Evolutionary conservation across 1,139 yeast species (phyloP).

Genomic region (Lodderomyces orthopsilosis): DNA sequence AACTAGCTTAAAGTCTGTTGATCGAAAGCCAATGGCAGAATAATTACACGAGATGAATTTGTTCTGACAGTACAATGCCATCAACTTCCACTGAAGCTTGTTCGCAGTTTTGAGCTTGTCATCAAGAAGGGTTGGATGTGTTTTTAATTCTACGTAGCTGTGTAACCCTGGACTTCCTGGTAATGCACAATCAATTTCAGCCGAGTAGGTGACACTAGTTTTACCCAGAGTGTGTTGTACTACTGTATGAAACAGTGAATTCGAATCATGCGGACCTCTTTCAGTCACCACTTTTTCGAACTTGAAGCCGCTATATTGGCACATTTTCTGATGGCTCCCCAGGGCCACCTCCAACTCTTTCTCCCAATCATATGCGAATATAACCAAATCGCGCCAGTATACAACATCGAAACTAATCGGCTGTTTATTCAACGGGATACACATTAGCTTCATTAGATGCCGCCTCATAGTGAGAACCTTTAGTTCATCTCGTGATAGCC

Average conservation of each 20-base stretch:
- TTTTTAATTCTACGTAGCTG: slow-evolving; percentile 24
- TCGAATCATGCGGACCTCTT: not conserved
- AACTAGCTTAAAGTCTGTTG: slow-evolving; percentile 17
- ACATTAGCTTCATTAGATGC: slow-evolving; percentile 19
- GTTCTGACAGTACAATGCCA: slow-evolving; percentile 24
- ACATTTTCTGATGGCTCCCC: slow-evolving; percentile 4
- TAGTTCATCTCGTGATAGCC: slow-evolving; percentile 10
- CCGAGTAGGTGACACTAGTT: slow-evolving; percentile 19
- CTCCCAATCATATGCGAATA: slow-evolving; percentile 23
- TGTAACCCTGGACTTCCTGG: slow-evolving; percentile 10
- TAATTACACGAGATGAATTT: slow-evolving; percentile 18
- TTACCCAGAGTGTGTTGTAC: slow-evolving; percentile 14
- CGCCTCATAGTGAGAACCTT: slow-evolving; percentile 21
- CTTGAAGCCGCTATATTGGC: slow-evolving; percentile 23
- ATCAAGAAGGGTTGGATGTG: slow-evolving; percentile 16
- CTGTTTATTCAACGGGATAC: slow-evolving; percentile 19
- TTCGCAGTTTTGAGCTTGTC: slow-evolving; percentile 13
- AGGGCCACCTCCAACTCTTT: not conserved
- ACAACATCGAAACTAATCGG: slow-evolving; percentile 19
- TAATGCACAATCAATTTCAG: slow-evolving; percentile 24
- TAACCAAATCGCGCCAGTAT: slow-evolving; percentile 20
- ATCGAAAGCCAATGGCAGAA: slow-evolving; percentile 22
- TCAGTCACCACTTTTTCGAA: slow-evolving; percentile 23
- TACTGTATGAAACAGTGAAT: slow-evolving; percentile 18
- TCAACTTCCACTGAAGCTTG: slow-evolving; percentile 15